Evolutionary conservation across 805 yeast species (phyloP).

Genomic region (Martiniozyma abietophila): DNA sequence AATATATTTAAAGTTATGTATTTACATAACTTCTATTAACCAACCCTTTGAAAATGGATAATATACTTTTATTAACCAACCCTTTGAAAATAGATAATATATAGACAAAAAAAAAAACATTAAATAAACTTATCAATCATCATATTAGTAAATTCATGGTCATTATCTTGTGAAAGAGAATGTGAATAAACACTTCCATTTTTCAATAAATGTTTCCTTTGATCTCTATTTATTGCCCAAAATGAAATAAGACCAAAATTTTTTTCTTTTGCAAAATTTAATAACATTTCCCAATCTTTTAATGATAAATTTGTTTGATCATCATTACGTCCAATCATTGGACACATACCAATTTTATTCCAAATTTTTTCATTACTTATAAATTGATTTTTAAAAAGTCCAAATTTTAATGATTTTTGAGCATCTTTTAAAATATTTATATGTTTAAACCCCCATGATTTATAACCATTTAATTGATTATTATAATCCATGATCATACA

Average conservation of each 20-base stretch:
- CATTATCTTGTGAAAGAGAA: constrained; percentile 17
- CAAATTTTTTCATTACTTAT: constrained; percentile 12
- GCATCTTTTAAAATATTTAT: constrained; percentile 17
- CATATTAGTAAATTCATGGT: constrained; percentile 16
- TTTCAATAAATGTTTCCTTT: constrained; percentile 8
- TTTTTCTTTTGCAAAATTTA: constrained; percentile 14
- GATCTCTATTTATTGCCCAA: constrained; percentile 29
- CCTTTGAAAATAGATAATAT: too few species aligned
- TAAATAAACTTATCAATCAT: constrained; percentile 12
- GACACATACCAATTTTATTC: constrained; percentile 23
- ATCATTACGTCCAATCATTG: constrained; percentile 28
- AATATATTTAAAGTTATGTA: too few species aligned
- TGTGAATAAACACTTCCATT: constrained; percentile 13
- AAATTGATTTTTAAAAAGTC: not conserved
- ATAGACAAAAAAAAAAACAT: too few species aligned
- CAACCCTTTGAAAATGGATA: too few species aligned
- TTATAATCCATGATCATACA: constrained; percentile 27
- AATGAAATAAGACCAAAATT: constrained; percentile 21
- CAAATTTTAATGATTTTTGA: constrained; percentile 12
- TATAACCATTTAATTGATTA: constrained; percentile 16
- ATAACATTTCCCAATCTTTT: constrained; percentile 18
- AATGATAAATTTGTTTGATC: constrained; percentile 19
- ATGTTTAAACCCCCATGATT: constrained; percentile 24
- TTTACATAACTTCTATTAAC: too few species aligned
- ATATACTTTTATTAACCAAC: too few species aligned